These are phyloP conservation scores for Trypanosomatidae sp. DNA, from an alignment of 208 protist species.

Conservation along the genomic window DNA sequence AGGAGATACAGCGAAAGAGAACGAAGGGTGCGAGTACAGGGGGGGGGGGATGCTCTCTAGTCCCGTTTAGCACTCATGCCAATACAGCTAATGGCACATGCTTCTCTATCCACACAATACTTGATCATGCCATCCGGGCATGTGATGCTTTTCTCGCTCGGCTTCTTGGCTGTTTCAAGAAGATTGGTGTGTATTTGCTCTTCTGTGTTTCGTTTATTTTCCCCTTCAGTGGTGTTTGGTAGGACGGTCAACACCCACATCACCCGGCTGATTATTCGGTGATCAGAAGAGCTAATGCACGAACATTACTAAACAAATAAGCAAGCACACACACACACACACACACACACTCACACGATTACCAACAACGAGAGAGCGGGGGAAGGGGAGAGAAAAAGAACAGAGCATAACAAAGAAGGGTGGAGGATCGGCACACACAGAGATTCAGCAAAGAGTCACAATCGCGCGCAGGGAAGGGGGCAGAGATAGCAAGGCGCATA, in stretches of 20 bases:
- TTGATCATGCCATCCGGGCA: neutral
- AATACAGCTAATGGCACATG: neutral
- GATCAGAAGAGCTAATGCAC: neutral
- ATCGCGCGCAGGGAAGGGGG: too few relatives aligned
- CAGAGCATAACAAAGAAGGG: neutral
- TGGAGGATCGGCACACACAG: neutral
- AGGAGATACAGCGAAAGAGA: neutral
- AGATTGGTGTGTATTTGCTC: neutral
- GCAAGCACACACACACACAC: conserved; percentile 4
- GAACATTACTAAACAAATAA: neutral
- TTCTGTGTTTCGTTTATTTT: neutral
- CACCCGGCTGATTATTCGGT: neutral
- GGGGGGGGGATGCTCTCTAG: neutral
- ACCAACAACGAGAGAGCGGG: neutral
- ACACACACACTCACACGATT: conserved; percentile 3
- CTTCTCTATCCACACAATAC: neutral
- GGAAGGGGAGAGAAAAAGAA: neutral
- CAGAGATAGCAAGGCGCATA: too few relatives aligned
- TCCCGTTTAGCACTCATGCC: neutral
- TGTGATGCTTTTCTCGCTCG: neutral
- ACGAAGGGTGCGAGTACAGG: neutral
- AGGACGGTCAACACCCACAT: neutral
- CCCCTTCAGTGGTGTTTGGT: neutral
- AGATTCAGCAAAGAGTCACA: too few relatives aligned
- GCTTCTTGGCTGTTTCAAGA: neutral